Evolutionary conservation across 2,329 filamentous ascomycete genomes (phyloP).

Genomic region (Scleromitrula shiraiana): DNA sequence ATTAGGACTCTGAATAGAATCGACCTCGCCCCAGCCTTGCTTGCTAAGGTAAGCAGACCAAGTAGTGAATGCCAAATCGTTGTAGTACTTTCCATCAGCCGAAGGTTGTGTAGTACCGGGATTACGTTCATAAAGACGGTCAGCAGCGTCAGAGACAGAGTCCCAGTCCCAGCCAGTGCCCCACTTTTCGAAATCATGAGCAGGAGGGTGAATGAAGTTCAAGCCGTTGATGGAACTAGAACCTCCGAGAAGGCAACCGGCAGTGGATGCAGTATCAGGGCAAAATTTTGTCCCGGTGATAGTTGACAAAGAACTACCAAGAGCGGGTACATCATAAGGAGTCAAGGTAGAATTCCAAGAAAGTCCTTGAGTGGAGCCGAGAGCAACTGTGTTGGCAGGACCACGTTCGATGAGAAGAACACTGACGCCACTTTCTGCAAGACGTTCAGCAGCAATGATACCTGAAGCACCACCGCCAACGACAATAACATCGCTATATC

Average conservation of each 20-base stretch:
- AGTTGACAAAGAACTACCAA: neutral
- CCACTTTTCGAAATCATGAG: neutral
- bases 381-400: neutral
- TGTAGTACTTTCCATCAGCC: neutral
- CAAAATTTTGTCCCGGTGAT: neutral
- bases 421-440: slow-evolving; percentile 32
- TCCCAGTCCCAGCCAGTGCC: neutral
- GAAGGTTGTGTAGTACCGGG: no score
- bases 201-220: neutral
- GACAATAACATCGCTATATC: slow-evolving; percentile 58
- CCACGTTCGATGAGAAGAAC: slow-evolving; percentile 7
- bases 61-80: neutral
- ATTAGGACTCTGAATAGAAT: neutral
- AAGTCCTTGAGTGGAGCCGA: neutral
- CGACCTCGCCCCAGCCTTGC: neutral
- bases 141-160: neutral
- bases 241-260: neutral
- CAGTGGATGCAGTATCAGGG: neutral
- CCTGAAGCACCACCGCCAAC: slow-evolving; percentile 53
- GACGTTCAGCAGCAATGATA: slow-evolving; percentile 43
- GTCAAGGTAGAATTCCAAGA: neutral
- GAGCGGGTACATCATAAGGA: neutral
- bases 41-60: neutral
- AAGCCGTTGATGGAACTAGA: neutral
- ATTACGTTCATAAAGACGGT: neutral